Percentiles rank a stretch among this genome's conserved stretches.
Evolutionary conservation across 441 rosid species (phyloP).

Genomic region (Euphorbia schlechtendalii): DNA sequence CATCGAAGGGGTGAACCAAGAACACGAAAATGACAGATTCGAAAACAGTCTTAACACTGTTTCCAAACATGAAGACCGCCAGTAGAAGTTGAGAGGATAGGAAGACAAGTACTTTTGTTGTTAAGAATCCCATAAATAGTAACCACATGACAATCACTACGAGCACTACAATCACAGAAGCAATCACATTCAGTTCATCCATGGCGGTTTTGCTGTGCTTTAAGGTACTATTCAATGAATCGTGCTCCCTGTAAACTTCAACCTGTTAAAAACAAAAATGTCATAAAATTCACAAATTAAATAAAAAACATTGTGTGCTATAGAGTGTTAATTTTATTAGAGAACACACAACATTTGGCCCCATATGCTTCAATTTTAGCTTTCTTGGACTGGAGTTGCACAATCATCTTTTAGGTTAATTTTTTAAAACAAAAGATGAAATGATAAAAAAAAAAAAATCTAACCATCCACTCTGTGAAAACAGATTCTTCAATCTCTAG

Average conservation of each 20-base stretch:
- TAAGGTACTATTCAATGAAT: conserved; percentile 45
- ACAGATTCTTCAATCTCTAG: conserved; percentile 49
- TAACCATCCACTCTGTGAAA: conserved; percentile 75
- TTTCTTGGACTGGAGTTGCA: no score
- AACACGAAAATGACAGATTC: conserved; percentile 61
- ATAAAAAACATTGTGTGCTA: neutral
- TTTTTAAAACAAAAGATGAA: neutral
- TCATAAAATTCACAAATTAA: neutral
- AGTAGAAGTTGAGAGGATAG: conserved; percentile 45
- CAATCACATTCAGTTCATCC: conserved; percentile 51
- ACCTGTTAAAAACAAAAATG: conserved; percentile 26
- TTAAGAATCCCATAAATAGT: conserved; percentile 36
- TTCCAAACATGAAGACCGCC: conserved; percentile 42
- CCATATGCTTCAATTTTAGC: no score
- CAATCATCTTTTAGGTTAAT: no score
- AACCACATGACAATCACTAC: conserved; percentile 31
- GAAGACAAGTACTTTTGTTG: conserved; percentile 35
- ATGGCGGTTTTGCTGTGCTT: conserved; percentile 61
- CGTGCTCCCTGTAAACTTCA: conserved; percentile 46
- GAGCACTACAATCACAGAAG: conserved; percentile 28
- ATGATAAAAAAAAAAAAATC: conserved; percentile 2
- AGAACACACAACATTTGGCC: neutral
- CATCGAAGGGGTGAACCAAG: conserved; percentile 53
- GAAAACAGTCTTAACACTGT: conserved; percentile 42
- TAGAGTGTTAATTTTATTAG: neutral